Base-by-base conservation (phyloP, 1,284 basidiomycete genomes). In the Leccinum solheimii region DNA sequence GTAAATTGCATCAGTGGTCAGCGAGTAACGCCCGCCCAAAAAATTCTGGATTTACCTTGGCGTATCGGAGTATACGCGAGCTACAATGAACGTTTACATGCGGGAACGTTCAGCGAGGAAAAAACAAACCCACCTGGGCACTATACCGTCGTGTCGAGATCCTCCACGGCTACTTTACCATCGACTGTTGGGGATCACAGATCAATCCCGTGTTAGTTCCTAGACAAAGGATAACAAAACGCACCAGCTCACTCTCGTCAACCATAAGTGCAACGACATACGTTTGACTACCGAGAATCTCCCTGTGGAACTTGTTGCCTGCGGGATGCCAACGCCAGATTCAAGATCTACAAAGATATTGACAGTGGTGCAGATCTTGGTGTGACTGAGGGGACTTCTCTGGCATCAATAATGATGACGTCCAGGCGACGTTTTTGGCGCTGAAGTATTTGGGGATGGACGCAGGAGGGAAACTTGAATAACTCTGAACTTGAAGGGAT, bases 251-350 rank as follows among this genome's bases (percentile, higher is more conserved):
- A 71, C 92, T 95, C 78, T 97, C 94, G 76, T 98, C 96, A 0
- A 98, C 97, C 97, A 98, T 98, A 9, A 97, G 96, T 11, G 95
- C 97, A 10, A 98, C 93, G 50, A 98, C 84, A 72, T 86, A 88
- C 75, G 91, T 93, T 9, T 96, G 94, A 67, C 88, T 90, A 7
- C 92, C 27, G 30, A 30, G 30, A 30, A 30, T 30, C 30, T 30
- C 30, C 30, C 77, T 77, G 74, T 95, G 98, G 66, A 98, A 73
- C 5, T 75, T 67, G 34, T 76, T 71, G 8, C 71, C 71, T 6
- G 36, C 32, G 8, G 13, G 59, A 50, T 38, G 67, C 36, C 1
- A 16, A 11, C 26, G n/a, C 56, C 10, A 48, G 27, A 16, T 1
- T 27, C 32, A 48, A 38, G 49, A 56, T 55, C 34, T 56, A 57